Evolutionary conservation across 2,329 filamentous ascomycete genomes (phyloP).

Genomic region (Colletotrichum somersetense): DNA sequence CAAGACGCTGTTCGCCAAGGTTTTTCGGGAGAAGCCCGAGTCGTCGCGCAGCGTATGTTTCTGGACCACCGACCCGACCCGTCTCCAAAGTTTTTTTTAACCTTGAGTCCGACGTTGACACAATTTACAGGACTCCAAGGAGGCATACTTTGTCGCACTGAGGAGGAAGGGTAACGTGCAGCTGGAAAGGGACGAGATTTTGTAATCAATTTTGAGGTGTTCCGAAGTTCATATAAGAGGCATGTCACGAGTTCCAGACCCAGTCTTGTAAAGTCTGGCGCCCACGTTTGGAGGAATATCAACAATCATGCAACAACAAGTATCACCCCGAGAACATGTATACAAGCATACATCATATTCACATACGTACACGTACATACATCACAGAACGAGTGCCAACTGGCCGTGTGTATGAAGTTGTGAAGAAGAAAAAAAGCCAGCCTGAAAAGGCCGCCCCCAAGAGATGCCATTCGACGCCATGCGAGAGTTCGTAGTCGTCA

Average conservation of each 20-base stretch:
- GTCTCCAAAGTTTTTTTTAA: neutral
- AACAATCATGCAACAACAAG: neutral
- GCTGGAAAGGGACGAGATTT: neutral
- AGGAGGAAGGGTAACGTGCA: constrained; percentile 68
- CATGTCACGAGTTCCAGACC: neutral
- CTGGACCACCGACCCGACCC: neutral
- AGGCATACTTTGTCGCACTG: constrained; percentile 87
- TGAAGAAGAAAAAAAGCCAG: constrained; percentile 8
- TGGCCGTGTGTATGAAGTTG: constrained; percentile 1
- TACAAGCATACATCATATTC: neutral
- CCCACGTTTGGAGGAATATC: no score
- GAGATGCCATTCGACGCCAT: constrained; percentile 38
- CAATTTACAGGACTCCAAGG: constrained; percentile 79
- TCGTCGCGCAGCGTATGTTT: constrained; percentile 83
- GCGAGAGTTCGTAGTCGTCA: constrained; percentile 38
- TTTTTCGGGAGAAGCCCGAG: constrained; percentile 90
- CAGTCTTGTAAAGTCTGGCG: neutral
- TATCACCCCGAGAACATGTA: neutral
- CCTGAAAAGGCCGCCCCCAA: constrained; percentile 15
- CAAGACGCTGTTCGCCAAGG: constrained; percentile 81
- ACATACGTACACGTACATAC: neutral
- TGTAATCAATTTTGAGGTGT: neutral
- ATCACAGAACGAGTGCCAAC: constrained; percentile 5
- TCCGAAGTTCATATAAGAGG: neutral
- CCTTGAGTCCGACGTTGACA: constrained; percentile 6